These are phyloP conservation scores for Myxozyma neglecta DNA, from an alignment of 805 yeast species.

Conservation along the genomic window DNA sequence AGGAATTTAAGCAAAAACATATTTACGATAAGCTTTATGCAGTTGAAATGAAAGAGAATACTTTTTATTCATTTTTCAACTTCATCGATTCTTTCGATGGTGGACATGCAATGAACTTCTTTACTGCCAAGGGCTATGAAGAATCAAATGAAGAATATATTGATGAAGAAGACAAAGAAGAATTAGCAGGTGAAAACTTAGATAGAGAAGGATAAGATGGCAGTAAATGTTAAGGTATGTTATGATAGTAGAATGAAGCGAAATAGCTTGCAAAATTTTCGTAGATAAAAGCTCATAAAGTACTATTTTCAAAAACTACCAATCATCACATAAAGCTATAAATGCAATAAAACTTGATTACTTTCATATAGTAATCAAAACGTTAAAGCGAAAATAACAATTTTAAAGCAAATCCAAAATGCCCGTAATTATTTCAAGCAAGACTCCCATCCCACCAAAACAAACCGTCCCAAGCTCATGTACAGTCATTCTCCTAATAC, in stretches of 20 bases:
- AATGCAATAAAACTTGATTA: neutral
- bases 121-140: constrained; percentile 39
- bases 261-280: neutral
- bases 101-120: constrained; percentile 62
- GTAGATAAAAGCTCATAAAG: neutral
- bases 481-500: no score
- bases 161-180: constrained; percentile 42
- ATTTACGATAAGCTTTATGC: constrained; percentile 90
- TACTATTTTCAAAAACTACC: neutral
- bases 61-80: constrained; percentile 77
- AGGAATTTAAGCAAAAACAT: constrained; percentile 78
- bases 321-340: neutral
- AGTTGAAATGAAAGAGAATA: constrained; percentile 85
- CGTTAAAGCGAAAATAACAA: neutral
- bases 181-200: constrained; percentile 41
- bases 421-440: neutral
- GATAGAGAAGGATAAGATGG: constrained; percentile 36
- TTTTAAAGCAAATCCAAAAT: neutral
- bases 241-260: neutral
- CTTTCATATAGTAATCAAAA: neutral
- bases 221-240: neutral
- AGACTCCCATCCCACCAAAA: neutral
- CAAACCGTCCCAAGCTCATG: neutral
- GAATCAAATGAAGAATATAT: constrained; percentile 1
- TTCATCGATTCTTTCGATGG: constrained; percentile 67